Evolutionary conservation across 1,139 yeast genomes (phyloP), one percentile per base, ranked within the genome.

Genomic region (Candida sp.): DNA sequence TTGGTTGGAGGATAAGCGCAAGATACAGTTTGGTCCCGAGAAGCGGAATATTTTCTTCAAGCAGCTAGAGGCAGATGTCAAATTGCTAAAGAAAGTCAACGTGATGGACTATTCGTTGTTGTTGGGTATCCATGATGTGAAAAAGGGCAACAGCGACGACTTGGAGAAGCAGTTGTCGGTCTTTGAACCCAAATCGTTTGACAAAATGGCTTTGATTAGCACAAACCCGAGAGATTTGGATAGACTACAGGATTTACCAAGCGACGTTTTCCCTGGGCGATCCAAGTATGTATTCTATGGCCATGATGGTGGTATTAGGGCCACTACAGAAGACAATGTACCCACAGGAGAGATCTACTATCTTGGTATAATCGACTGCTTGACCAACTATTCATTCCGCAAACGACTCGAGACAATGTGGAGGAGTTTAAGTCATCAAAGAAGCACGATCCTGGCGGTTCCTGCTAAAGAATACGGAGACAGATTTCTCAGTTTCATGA

Each of bases 91-190:
- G 58, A 77, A 80, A 51, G 74, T 90, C 56, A 91, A 91, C 60
- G 93, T 90, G 34, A 96, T 96, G 99, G 99, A 96, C 67, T 96
- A 96, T 68, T 91, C 97, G 0, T 77, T 96, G 54, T 73, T 96
- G 46, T 72, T 96, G 49, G 99, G 99, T 0, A 80, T 93, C 34
- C 98, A 92, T 66, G 96, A 92, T 64, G 76, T 85, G 51, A 76
- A 77, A 46, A 76, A 78, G 58, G 88, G 88, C 11, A 83, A 84
- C 57, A 70, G 77, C 1, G 78, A 70, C 7, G 61, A 63, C 46
- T 62, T 67, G 37, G 64, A 67, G 25, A 69, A 72, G 46, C 77
- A 75, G 50, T 63, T 80, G 42, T 71, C 83, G 5, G 75, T 81
- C 1, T 81, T 80, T 57, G 84, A 80, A 52, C 78, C 81, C n/a